Conservation (phyloP, 306 rosid species). For the Trifolium pratense region DNA sequence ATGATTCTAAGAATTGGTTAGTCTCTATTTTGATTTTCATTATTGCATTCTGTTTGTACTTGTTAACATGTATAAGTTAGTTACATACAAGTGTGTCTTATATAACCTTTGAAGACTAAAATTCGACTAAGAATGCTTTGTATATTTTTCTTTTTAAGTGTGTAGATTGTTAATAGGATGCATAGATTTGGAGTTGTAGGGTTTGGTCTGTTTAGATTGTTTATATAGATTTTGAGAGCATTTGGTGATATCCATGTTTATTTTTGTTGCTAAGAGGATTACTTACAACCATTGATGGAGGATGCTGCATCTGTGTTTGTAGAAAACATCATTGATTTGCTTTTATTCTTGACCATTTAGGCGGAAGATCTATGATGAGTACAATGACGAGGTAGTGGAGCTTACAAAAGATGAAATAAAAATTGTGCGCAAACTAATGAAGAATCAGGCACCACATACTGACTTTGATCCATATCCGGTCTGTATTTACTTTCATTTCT, state of each 20-base stretch:
- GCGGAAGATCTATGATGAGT: slow-evolving; percentile 80
- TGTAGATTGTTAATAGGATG: no score
- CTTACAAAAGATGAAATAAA: slow-evolving; percentile 71
- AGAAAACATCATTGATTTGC: slow-evolving; percentile 34
- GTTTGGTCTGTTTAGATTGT: no score
- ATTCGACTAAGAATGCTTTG: neutral
- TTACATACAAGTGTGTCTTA: neutral
- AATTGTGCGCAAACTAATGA: slow-evolving; percentile 62
- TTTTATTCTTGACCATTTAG: slow-evolving; percentile 44
- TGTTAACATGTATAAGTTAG: neutral
- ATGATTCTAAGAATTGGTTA: slow-evolving; percentile 86
- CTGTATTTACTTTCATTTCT: slow-evolving; percentile 40
- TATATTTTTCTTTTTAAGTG: neutral
- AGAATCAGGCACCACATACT: slow-evolving; percentile 78
- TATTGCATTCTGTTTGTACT: neutral
- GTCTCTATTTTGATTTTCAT: slow-evolving; percentile 33
- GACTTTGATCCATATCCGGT: slow-evolving; percentile 87
- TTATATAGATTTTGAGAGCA: no score
- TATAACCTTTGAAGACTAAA: neutral
- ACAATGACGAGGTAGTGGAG: slow-evolving; percentile 81
- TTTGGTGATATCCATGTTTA: no score
- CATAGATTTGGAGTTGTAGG: no score
- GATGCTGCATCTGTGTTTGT: no score
- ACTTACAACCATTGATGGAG: no score
- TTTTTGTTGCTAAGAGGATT: no score